These are phyloP conservation scores for Citrullus mucosospermus DNA, from an alignment of 306 rosid genomes.

Conservation along the genomic window DNA sequence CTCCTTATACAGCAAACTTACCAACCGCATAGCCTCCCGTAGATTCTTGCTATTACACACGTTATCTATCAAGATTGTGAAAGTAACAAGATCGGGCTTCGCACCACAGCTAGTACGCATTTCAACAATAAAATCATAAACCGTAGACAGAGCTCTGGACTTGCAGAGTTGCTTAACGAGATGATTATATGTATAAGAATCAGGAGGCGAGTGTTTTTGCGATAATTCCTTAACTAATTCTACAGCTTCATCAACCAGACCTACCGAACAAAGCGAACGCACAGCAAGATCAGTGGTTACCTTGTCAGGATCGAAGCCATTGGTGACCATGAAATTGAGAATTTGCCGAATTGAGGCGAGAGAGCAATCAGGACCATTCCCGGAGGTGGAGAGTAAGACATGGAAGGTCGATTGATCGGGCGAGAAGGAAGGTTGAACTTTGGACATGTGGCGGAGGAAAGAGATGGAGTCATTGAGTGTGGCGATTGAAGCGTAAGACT, in stretches of 20 bases:
- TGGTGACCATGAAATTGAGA: slow-evolving; percentile 55
- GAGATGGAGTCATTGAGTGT: slow-evolving; percentile 47
- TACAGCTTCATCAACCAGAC: slow-evolving; percentile 41
- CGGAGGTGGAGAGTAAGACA: slow-evolving; percentile 45
- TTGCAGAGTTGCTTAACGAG: slow-evolving; percentile 58
- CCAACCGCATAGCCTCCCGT: slow-evolving; percentile 51
- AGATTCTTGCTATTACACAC: slow-evolving; percentile 62
- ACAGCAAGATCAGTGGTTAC: slow-evolving; percentile 52
- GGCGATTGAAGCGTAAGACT: slow-evolving; percentile 56
- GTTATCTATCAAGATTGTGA: slow-evolving; percentile 71
- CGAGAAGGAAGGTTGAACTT: slow-evolving; percentile 39
- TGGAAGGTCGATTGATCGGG: slow-evolving; percentile 65
- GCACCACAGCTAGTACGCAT: slow-evolving; percentile 26
- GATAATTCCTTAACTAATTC: slow-evolving; percentile 41
- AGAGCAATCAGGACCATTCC: slow-evolving; percentile 25
- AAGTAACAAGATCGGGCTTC: slow-evolving; percentile 76
- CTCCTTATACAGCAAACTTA: slow-evolving; percentile 43
- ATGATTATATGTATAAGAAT: slow-evolving; percentile 51
- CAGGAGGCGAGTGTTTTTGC: slow-evolving; percentile 40
- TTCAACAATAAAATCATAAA: slow-evolving; percentile 43
- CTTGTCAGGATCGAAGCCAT: slow-evolving; percentile 44
- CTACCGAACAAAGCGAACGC: slow-evolving; percentile 46
- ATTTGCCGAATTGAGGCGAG: slow-evolving; percentile 47
- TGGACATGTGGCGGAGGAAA: slow-evolving; percentile 60
- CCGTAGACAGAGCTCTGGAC: slow-evolving; percentile 27